Base-by-base conservation (phyloP, 768 basidiomycete genomes). In the Mycena alexandri region DNA sequence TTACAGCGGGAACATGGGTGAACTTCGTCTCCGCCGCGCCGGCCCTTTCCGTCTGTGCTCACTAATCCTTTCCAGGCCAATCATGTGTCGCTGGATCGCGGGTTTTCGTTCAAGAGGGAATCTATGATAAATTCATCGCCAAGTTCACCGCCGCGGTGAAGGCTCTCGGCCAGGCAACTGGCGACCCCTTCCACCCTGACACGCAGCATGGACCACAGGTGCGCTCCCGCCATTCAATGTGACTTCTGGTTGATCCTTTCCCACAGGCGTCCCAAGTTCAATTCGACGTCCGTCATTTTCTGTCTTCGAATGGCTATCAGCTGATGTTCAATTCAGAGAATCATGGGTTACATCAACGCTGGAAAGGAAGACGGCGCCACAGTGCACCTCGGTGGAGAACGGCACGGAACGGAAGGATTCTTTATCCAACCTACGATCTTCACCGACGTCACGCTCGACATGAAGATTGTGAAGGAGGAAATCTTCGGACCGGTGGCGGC, bases 41-140 rank as follows among this genome's bases (percentile, higher is more conserved):
- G 19, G 24, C 25, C 53, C 33, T 11, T 6, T 12, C 29, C 29
- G 29, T 29, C 29, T 29, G 29, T 2, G 14, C 68, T 57, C 47
- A 65, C 53, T 33, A 38, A 43, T 51, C 38, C 7, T 41, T 51
- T 38, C 74, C 76, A 56, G 93, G 95, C 29, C 94, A 96, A 79
- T 80, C 85, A n/a, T 96, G 95, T 80, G 87, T 87, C 70, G 94
- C 94, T 9, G 92, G 94, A 14, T 91, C 93, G 16, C 87, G 95
- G 55, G 90, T 96, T 68, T 95, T 87, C 74, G 92, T 96, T 13
- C 94, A 95, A 71, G 84, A 86, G 58, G 79, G 82, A 8, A 88
- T 95, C 71, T 95, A 95, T 76, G 92, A 95, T 77, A 78, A 89
- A 71, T 96, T 96, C 83, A 77, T 94, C 58, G 75, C 79, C 54